These are phyloP conservation scores for Xylaria sp. DNA, from an alignment of 2,329 filamentous ascomycete genomes.

Conservation along the genomic window DNA sequence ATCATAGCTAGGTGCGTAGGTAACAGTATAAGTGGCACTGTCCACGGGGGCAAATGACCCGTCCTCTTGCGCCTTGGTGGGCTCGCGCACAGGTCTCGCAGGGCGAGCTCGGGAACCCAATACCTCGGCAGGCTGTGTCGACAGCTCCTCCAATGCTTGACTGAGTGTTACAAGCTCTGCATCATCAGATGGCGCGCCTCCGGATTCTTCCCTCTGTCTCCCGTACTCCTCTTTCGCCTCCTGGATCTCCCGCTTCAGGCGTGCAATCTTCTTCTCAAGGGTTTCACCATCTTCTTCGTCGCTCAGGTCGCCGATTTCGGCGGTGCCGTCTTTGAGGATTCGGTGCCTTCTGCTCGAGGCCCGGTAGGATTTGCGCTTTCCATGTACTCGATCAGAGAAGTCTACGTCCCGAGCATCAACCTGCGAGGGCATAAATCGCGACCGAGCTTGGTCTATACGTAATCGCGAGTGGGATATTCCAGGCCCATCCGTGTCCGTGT, in stretches of 20 bases:
- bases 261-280: constrained; percentile 80
- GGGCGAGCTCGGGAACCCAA: constrained; percentile 40
- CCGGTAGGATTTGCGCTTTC: constrained; percentile 85
- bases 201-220: constrained; percentile 61
- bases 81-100: constrained; percentile 46
- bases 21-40: constrained; percentile 70
- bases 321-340: constrained; percentile 70
- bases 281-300: constrained; percentile 77
- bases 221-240: constrained; percentile 64
- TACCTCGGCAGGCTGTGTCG: constrained; percentile 48
- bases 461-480: constrained; percentile 82
- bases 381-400: constrained; percentile 88
- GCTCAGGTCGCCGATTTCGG: constrained; percentile 78
- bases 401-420: constrained; percentile 84
- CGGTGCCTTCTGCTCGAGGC: constrained; percentile 75
- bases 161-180: constrained; percentile 76
- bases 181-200: constrained; percentile 56
- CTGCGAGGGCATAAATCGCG: constrained; percentile 78
- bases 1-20: constrained; percentile 72
- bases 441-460: constrained; percentile 81
- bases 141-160: constrained; percentile 75
- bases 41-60: constrained; percentile 39
- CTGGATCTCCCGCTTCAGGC: constrained; percentile 77
- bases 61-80: constrained; percentile 39
- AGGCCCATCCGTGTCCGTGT: constrained; percentile 68